phyloP scores from a whole-genome alignment of 768 basidiomycete genomes.

The Mrakia frigida region DNA sequence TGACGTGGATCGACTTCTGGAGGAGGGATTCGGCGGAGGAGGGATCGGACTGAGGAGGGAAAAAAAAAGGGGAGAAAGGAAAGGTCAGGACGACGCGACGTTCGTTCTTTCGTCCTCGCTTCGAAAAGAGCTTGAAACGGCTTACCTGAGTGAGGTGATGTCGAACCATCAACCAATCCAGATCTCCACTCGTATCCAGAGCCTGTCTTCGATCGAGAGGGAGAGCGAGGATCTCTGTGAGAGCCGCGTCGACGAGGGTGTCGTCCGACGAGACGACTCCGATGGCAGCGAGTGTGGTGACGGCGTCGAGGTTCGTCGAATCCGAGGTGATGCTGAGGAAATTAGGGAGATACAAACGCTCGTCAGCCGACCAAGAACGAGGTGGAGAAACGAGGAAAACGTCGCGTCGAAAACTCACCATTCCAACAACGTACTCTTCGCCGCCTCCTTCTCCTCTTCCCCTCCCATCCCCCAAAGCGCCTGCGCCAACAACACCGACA shows the following conservation, averaged over 20 bases:
- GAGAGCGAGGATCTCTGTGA: constrained; percentile 70
- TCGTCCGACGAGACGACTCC: constrained; percentile 67
- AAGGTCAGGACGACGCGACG: neutral
- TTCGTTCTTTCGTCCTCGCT: too few species aligned
- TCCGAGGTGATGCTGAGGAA: constrained; percentile 64
- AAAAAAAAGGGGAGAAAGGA: neutral
- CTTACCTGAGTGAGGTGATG: constrained; percentile 69
- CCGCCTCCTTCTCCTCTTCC: constrained; percentile 68
- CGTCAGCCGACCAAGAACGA: neutral
- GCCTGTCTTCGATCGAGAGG: constrained; percentile 60
- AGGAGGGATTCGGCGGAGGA: constrained; percentile 15
- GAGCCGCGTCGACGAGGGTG: constrained; percentile 72
- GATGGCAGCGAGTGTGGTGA: constrained; percentile 82
- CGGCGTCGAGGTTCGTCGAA: constrained; percentile 70
- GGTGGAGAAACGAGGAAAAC: neutral
- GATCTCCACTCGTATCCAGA: constrained; percentile 65
- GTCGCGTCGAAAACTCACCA: constrained; percentile 53
- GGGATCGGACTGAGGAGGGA: constrained; percentile 18
- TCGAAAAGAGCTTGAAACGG: constrained; percentile 12
- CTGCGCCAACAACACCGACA: constrained; percentile 72
- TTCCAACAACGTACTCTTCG: constrained; percentile 72
- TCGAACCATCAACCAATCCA: constrained; percentile 65
- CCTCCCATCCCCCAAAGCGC: constrained; percentile 75
- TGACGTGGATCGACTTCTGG: constrained; percentile 10
- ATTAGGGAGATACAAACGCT: neutral